Conservation (phyloP, 2,329 filamentous ascomycete genomes). For the Ambrosiella xylebori region DNA sequence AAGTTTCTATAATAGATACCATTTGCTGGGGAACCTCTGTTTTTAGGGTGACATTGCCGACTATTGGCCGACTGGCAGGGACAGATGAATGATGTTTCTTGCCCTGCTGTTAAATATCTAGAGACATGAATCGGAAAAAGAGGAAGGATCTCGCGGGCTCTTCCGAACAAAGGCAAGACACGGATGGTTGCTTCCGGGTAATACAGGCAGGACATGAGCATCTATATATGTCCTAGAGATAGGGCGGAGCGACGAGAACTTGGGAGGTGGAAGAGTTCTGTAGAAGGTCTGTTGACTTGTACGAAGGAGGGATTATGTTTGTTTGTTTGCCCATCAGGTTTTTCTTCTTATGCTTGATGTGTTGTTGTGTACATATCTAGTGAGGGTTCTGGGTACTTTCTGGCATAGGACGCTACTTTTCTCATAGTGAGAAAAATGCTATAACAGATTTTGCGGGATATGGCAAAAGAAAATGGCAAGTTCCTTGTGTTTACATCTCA, state of each 20-base stretch:
- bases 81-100: not conserved
- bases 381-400: not conserved
- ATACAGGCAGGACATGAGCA: no score
- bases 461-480: no score
- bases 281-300: not conserved
- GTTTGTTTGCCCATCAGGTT: not conserved
- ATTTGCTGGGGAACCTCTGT: no score
- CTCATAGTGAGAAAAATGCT: not conserved
- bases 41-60: not conserved
- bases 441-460: no score
- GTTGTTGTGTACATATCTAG: no score
- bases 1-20: no score
- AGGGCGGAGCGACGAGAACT: no score
- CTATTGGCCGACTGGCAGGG: not conserved
- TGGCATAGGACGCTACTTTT: not conserved
- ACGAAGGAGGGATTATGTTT: not conserved
- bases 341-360: no score
- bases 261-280: not conserved
- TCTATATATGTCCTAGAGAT: no score
- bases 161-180: no score
- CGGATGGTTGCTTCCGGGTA: no score
- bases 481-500: no score
- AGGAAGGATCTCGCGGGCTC: not conserved
- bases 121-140: not conserved
- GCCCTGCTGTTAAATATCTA: not conserved